Evolutionary conservation across 2,329 filamentous ascomycete species (phyloP), one percentile per base, ranked within the genome.

Genomic region (Cadophora luteo-olivacea): DNA sequence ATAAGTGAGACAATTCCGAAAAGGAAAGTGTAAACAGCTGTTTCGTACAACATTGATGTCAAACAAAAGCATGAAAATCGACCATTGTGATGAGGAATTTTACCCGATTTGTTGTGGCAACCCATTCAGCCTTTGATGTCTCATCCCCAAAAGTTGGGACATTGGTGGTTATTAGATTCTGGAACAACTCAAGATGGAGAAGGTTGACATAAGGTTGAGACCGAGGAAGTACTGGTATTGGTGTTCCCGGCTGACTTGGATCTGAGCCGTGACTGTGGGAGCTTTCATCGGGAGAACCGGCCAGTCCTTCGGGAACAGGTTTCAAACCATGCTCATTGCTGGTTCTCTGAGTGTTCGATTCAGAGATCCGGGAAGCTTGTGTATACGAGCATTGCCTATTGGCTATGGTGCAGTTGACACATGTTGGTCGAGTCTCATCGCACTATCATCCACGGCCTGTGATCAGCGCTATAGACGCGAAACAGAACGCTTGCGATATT

Each of bases 181-280:
- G 57, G 33, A 79, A 78, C 19, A 83, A 70, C 64, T 83, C 82
- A 5, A 83, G 73, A 54, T 79, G 80, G 4, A 77, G 69, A 6
- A 79, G 29, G 48, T 73, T 75, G 48, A 75, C 70, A 58, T 67
- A 65, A 36, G 69, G 64, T 38, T 49, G 48, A 25, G 38, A 22
- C 12, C 33, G 55, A 45, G 58, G n/a, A 52, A 22, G 33, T 66
- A 49, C 19, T 19, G 55, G 55, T 16, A 24, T n/a, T 25, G 55
- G 55, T 9, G 48, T 38, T 61, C 22, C 52, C 41, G 55, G 16
- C 33, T 57, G 25, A 36, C 38, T 58, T 14, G 29, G 64, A 8
- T 22, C n/a, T 52, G 51, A 11, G 32, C 36, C 36, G 19, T 65
- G 48, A 33, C 45, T 55, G 24, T 33, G 4, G 25, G 4, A 4